These are phyloP conservation scores for Dalechampia spathulata DNA, from an alignment of 441 rosid species.

Conservation along the genomic window DNA sequence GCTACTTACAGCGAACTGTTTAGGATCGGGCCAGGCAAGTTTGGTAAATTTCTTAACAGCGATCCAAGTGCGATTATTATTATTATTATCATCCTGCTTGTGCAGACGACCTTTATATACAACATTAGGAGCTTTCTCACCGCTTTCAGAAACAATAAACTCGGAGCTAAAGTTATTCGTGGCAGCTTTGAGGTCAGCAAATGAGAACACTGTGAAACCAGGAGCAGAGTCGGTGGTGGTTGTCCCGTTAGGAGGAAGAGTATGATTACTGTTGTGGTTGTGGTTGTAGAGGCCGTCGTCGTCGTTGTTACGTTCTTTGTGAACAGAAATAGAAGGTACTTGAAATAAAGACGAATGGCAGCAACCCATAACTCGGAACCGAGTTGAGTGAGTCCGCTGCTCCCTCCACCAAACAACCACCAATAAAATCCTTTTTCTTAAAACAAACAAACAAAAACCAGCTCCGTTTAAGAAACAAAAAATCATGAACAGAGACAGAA, in stretches of 20 bases:
- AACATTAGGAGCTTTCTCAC: conserved; percentile 66
- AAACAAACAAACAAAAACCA: too few species aligned
- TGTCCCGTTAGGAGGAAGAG: conserved; percentile 29
- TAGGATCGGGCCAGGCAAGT: conserved; percentile 81
- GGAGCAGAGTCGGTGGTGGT: conserved; percentile 5
- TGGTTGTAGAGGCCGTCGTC: not conserved
- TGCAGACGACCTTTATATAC: conserved; percentile 71
- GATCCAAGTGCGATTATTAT: conserved; percentile 40
- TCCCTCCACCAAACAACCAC: not conserved
- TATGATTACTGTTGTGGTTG: conserved; percentile 5
- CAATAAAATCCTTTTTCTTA: too few species aligned
- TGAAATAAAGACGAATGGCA: conserved; percentile 50
- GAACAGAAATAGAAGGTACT: conserved; percentile 15
- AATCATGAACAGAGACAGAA: conserved; percentile 2
- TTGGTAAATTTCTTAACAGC: conserved; percentile 70
- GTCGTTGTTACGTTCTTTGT: conserved; percentile 12
- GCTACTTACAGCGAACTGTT: conserved; percentile 72
- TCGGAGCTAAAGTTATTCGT: conserved; percentile 75
- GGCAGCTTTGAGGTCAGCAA: conserved; percentile 68
- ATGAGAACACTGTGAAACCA: conserved; percentile 38
- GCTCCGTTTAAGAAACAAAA: not conserved
- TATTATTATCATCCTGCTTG: conserved; percentile 28
- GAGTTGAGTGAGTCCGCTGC: conserved; percentile 32
- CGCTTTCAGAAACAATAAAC: conserved; percentile 61
- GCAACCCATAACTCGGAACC: conserved; percentile 64